phyloP scores from a whole-genome alignment of 2,329 filamentous ascomycete species.

The Elsinoe necatrix region DNA sequence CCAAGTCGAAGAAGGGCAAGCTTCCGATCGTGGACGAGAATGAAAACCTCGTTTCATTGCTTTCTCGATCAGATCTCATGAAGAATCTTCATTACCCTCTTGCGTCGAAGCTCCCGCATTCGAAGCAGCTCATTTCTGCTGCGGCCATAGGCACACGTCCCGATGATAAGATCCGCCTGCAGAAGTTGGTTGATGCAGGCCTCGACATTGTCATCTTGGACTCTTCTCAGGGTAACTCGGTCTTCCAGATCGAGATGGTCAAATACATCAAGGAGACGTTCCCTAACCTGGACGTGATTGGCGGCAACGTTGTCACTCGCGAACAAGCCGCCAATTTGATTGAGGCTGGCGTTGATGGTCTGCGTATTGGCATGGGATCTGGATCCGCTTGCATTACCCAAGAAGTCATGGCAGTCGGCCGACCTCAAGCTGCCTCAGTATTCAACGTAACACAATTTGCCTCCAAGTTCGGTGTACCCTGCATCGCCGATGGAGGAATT shows the following conservation, averaged over 20 bases:
- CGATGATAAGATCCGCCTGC: conserved; percentile 79
- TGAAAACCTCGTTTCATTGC: conserved; percentile 61
- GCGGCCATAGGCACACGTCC: conserved; percentile 92
- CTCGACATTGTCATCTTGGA: conserved; percentile 93
- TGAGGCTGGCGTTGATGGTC: conserved; percentile 85
- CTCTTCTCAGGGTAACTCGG: conserved; percentile 94
- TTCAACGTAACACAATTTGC: conserved; percentile 86
- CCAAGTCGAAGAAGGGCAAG: conserved; percentile 88
- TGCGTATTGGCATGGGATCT: conserved; percentile 98
- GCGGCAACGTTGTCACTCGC: conserved; percentile 94
- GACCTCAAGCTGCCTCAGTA: conserved; percentile 89
- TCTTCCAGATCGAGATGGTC: conserved; percentile 98
- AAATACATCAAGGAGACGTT: conserved; percentile 86
- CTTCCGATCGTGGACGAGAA: conserved; percentile 43
- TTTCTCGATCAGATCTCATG: conserved; percentile 90
- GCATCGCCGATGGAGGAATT: conserved; percentile 94
- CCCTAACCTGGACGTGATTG: conserved; percentile 86
- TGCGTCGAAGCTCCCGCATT: conserved; percentile 90
- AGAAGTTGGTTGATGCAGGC: conserved; percentile 85
- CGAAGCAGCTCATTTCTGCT: conserved; percentile 93
- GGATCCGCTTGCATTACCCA: conserved; percentile 98
- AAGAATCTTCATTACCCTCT: conserved; percentile 98
- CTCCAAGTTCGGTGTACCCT: conserved; percentile 87
- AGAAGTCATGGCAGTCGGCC: conserved; percentile 98
- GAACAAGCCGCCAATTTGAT: conserved; percentile 92